Evolutionary conservation across 2,329 filamentous ascomycete species (phyloP), one percentile per base, ranked within the genome.

Genomic region (Drechslera avenae): DNA sequence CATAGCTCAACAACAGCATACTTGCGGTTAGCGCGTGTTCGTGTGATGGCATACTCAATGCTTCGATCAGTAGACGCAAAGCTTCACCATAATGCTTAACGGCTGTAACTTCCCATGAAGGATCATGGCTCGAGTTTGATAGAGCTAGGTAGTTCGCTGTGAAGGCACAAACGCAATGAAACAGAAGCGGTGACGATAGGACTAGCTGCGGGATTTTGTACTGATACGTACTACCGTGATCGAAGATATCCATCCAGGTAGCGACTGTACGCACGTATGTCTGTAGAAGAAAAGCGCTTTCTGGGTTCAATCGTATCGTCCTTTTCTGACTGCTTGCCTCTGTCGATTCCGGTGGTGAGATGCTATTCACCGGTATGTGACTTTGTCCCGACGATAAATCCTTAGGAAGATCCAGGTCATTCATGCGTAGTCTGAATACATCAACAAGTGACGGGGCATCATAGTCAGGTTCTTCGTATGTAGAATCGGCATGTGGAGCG

Each of bases 211-310:
- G 63, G 4, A 73, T 55, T 13, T 44, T 56, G 14, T 69, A 57
- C 41, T 73, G 68, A 39, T 72, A 73, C 4, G 68, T 69, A 30
- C 39, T 58, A 5, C 32, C 46, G 33, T 66, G 63, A 31, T 72
- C 69, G 47, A 73, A 68, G 2, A 72, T 47, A 35, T 72, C 69
- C 66, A 72, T 71, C 69, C 68, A 73, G 2, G 48, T 63, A 5
- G 68, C 70, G 9, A 73, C 65, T 3, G 66, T 72, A 7, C 62
- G 58, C 21, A 67, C 59, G 35, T 68, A 73, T 5, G 61, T 65
- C 40, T 72, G 62, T 1, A 73, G 51, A 1, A 73, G 58, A 18
- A 69, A 67, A 1, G 66, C 70, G 14, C 59, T 65, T 49, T 73
- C 70, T 3, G 63, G 37, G 10, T 56, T 70, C 10, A 72, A 47